Percentiles rank a stretch among this genome's conserved stretches.
These are phyloP conservation scores for Penicillium sclerotigenum DNA, from an alignment of 2,329 filamentous ascomycete species.

Conservation along the genomic window DNA sequence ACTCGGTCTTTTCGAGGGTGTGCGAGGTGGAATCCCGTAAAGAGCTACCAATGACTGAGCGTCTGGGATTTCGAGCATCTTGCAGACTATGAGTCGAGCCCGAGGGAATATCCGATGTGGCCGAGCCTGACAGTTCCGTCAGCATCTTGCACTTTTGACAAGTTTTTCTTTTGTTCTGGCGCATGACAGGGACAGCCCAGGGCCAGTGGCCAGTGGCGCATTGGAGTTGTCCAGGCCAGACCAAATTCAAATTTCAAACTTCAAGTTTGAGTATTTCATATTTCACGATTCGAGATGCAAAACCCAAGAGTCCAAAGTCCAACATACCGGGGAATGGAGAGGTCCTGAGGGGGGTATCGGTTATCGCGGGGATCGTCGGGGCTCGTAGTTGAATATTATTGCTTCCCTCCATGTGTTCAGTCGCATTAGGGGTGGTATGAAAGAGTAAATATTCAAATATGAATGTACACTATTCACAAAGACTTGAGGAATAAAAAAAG, in stretches of 20 bases:
- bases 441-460: background rate
- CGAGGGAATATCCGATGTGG: slow-evolving; percentile 31
- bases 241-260: background rate
- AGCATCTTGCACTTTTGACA: slow-evolving; percentile 3
- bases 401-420: slow-evolving; percentile 33
- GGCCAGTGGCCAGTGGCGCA: background rate
- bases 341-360: slow-evolving; percentile 17
- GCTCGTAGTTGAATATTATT: slow-evolving; percentile 27
- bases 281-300: background rate
- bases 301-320: background rate
- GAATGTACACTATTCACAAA: background rate
- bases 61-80: slow-evolving; percentile 26
- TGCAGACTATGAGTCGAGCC: slow-evolving; percentile 29
- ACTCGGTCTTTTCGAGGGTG: slow-evolving; percentile 32
- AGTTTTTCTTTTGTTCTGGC: background rate
- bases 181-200: background rate
- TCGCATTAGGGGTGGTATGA: slow-evolving; percentile 23
- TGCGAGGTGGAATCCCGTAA: slow-evolving; percentile 28
- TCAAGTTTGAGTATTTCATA: background rate
- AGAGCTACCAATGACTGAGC: slow-evolving; percentile 20
- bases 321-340: slow-evolving; percentile 29
- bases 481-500: background rate
- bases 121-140: slow-evolving; percentile 24
- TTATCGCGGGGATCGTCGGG: slow-evolving; percentile 22
- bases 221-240: background rate